Evolutionary conservation across 176 grass and related monocot genomes (phyloP), one percentile per base, ranked within the genome.

Genomic region (Puya raimondii): DNA sequence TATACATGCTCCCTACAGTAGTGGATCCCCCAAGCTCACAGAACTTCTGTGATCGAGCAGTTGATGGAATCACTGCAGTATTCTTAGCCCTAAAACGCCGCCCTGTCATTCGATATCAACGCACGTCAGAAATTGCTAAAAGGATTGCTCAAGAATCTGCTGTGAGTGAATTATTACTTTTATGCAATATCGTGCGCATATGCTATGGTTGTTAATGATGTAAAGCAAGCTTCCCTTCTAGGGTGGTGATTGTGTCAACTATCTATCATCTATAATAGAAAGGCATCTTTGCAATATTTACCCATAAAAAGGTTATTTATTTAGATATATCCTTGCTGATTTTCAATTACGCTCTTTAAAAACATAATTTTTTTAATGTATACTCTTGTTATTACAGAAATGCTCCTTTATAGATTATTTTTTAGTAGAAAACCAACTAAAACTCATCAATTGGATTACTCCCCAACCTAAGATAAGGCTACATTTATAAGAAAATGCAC

Each of bases 121-220:
- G 89, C 65, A 84, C 89, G 76, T 92, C 89, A 49, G 86, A 92
- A 79, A 84, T 85, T 51, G 82, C 94, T 25, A 92, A 90, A 85
- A 84, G 89, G 80, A 97, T 97, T 50, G 94, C 94, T 69, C 94
- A 88, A 83, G 89, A 92, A 75, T 82, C 93, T 72, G 84, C 86
- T 50, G 93, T 97, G 67, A 64, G 93, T 92, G 26, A 13, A 65
- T 17, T 66, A 10, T 53, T 48, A 57, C 17, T 71, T 69, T 4
- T 48, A 23, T 65, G 52, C 7, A 77, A 48, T 48, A 47, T 26
- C 65, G 23, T 65, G 63, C 56, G 22, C 29, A 59, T 51, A 68
- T 63, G 51, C 25, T 33, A 14, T 74, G 50, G 3, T 61, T 61
- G n/a, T 61, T n/a, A 61, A 61, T 61, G 16, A 61, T 61, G 2